Evolutionary conservation across 2,329 filamentous ascomycete species (phyloP), one percentile per base, ranked within the genome.

Genomic region (Kalmusia sp.): DNA sequence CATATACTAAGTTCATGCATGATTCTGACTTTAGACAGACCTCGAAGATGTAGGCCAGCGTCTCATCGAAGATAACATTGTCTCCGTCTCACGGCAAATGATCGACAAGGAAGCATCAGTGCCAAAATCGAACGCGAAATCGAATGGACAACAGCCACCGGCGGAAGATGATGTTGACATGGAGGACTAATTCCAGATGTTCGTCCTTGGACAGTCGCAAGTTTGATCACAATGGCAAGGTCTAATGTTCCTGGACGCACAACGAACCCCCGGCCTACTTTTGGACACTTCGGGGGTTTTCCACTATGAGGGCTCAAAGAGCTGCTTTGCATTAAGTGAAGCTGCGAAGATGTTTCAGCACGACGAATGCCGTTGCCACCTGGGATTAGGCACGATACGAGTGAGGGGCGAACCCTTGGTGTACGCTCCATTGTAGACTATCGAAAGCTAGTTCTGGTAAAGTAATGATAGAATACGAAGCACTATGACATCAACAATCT

Each of bases 41-140:
- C 84, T 99, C 72, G 93, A 97, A 77, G 92, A 96, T 66, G 91
- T 99, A 40, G 95, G 95, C 50, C 93, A 97, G 78, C 88, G 96
- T 74, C 84, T 98, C 61, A 98, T 99, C 69, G 96, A 99, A 79
- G 95, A 99, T 84, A 99, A 99, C 78, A 99, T 99, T 61, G 95
- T 99, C 11, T 91, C 92, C 3, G 93, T 99, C n/a, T 96, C 92
- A 61, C 85, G 93, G 74, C 95, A 98, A 77, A 97, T 99, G 93
- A 98, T 99, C 69, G 95, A 98, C 80, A 98, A 98, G 80, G 95
- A 99, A 77, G 95, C 95, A 3, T 95, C 92, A 4, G 91, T 96
- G 77, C 91, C 93, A 85, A 75, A 75, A 53, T 56, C 66, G 4
- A 71, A 67, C 31, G 69, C 64, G 24, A 62, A 62, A 17, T 57